phyloP scores from a whole-genome alignment of 2,329 filamentous ascomycete species.

The Ophiostoma ips region DNA sequence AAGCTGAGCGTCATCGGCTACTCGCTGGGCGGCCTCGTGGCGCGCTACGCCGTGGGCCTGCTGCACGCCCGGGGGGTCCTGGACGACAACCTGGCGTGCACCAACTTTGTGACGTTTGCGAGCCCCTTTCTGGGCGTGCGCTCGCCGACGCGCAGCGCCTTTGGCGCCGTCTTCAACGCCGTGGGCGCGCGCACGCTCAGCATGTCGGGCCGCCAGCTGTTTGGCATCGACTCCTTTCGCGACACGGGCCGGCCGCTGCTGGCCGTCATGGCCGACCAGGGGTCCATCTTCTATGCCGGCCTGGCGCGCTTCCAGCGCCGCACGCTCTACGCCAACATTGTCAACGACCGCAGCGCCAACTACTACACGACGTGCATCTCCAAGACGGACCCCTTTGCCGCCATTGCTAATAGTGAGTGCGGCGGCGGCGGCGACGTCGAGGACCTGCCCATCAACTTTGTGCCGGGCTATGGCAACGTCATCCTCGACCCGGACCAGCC shows the following conservation, averaged over 20 bases:
- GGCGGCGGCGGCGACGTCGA: conserved; percentile 34
- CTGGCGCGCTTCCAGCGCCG: conserved; percentile 62
- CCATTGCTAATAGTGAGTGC: too few species aligned
- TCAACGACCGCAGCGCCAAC: conserved; percentile 70
- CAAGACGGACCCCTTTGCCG: conserved; percentile 60
- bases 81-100: conserved; percentile 64
- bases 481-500: conserved; percentile 57
- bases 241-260: conserved; percentile 71
- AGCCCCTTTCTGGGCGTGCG: conserved; percentile 70
- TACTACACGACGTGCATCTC: conserved; percentile 74
- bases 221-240: conserved; percentile 73
- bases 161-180: conserved; percentile 64
- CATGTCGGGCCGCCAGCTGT: conserved; percentile 73
- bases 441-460: conserved; percentile 56
- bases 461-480: conserved; percentile 59
- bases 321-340: conserved; percentile 71
- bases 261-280: conserved; percentile 65
- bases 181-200: conserved; percentile 70
- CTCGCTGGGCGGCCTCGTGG: conserved; percentile 74
- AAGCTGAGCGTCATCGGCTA: conserved; percentile 85
- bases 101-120: conserved; percentile 91
- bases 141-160: conserved; percentile 49
- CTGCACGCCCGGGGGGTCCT: conserved; percentile 70
- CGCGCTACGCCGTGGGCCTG: conserved; percentile 74
- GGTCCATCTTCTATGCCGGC: conserved; percentile 73